Percentiles rank a stretch among this genome's conserved stretches.
These are phyloP conservation scores for Tricholoma hemisulphureum DNA, from an alignment of 768 basidiomycete species.

Conservation along the genomic window DNA sequence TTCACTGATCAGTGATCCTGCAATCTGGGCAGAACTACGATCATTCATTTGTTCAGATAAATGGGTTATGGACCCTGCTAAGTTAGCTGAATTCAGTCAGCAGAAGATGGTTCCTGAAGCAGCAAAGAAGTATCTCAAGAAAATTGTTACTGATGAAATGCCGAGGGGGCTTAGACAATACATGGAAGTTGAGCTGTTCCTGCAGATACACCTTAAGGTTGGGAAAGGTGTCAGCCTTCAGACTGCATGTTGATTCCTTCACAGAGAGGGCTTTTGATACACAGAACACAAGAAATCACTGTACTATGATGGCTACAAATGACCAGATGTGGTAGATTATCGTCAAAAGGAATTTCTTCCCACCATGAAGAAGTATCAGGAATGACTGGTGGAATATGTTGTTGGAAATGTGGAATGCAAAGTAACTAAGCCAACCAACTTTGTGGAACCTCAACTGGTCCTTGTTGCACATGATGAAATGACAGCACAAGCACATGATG, in stretches of 20 bases:
- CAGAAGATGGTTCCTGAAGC: no score
- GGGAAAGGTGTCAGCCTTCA: slow-evolving; percentile 27
- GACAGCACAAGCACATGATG: slow-evolving; percentile 39
- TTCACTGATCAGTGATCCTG: slow-evolving; percentile 27
- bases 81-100: slow-evolving; percentile 23
- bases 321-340: no score
- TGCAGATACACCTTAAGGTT: no score
- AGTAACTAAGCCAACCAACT: slow-evolving; percentile 11
- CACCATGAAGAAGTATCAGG: slow-evolving; percentile 16
- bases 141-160: slow-evolving; percentile 32
- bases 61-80: no score
- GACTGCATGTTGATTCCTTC: slow-evolving; percentile 32
- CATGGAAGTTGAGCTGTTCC: slow-evolving; percentile 3
- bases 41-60: slow-evolving; percentile 29
- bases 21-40: slow-evolving; percentile 24
- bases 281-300: no score
- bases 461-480: no score
- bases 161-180: slow-evolving; percentile 27
- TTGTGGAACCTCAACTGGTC: slow-evolving; percentile 22
- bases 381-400: slow-evolving; percentile 17
- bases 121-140: slow-evolving; percentile 26
- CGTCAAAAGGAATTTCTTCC: slow-evolving; percentile 31
- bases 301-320: no score
- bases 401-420: slow-evolving; percentile 12
- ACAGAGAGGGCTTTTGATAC: slow-evolving; percentile 28